phyloP scores from a whole-genome alignment of 2,329 filamentous ascomycete genomes.

The Rhynchosporium agropyri region DNA sequence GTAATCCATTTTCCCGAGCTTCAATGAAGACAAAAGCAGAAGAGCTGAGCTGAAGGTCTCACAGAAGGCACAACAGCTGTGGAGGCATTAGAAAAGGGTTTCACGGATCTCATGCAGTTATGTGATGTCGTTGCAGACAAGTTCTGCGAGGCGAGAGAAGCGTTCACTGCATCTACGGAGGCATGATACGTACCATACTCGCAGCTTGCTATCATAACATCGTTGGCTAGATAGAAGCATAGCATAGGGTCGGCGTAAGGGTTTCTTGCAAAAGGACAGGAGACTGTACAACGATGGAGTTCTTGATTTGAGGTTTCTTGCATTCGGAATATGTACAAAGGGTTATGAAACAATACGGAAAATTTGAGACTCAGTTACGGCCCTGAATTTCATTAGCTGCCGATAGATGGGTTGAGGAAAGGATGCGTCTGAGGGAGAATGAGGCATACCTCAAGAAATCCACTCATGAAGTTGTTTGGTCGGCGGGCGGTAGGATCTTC shows the following conservation, averaged over 20 bases:
- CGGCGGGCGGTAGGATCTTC: constrained; percentile 75
- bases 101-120: constrained; percentile 84
- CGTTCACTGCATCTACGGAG: constrained; percentile 46
- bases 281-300: background rate
- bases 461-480: constrained; percentile 88
- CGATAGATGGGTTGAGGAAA: constrained; percentile 2
- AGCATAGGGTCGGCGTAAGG: constrained; percentile 40
- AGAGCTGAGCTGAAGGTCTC: constrained; percentile 25
- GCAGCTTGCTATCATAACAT: constrained; percentile 12
- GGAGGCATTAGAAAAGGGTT: constrained; percentile 85
- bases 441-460: constrained; percentile 77
- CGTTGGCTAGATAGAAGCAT: constrained; percentile 11
- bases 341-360: constrained; percentile 31
- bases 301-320: constrained; percentile 28
- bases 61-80: constrained; percentile 80
- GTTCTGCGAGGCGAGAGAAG: constrained; percentile 70
- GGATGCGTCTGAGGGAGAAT: constrained; percentile 1
- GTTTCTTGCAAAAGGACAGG: constrained; percentile 23
- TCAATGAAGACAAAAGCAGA: background rate
- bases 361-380: constrained; percentile 38
- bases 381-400: constrained; percentile 36
- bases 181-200: constrained; percentile 12
- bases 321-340: constrained; percentile 42
- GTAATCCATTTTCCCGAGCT: constrained; percentile 38
- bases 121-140: constrained; percentile 94